Evolutionary conservation across 371 early-diverging fungal genomes (phyloP), one percentile per base, ranked within the genome.

Genomic region (Apophysomyces sp.): DNA sequence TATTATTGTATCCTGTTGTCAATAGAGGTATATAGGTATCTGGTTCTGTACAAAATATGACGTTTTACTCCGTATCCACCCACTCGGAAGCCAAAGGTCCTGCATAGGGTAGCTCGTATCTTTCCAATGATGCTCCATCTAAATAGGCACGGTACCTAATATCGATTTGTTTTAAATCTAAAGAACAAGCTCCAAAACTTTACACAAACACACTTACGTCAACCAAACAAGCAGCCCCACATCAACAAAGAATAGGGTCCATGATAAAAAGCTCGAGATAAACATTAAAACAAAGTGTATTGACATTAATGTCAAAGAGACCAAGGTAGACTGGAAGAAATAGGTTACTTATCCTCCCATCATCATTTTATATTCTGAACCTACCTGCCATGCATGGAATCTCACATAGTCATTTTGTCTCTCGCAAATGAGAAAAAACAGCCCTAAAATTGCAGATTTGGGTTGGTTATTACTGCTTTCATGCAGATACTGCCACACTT

Each of bases 371-470:
- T 36, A 18, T 21, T 44, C n/a, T 44, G 24, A 4, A 21, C 11
- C 36, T 77, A 77, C 83, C 82, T 94, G 94, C 92, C 92, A 93
- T 4, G 93, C 93, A 68, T 93, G 93, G 72, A 92, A 94, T 63
- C 94, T 73, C 41, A 91, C 89, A 71, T 90, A 91, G 66, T 90
- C 92, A 69, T 91, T 91, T 68, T 90, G 88, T 63, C 81, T 85
- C 66, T 94, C 94, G 24, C 89, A 57, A 18, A 94, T 82, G 41
- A 94, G 70, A 49, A 94, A 80, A 12, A 90, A 49, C 13, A 90
- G 76, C 3, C 92, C 92, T 87, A 74, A 39, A 34, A 57, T 21
- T 52, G 41, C 32, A n/a, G n/a, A 59, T 15, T 57, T 27, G 29
- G 52, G 56, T 28, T 24, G 49, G 51, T 36, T 52, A 39, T 41